phyloP scores from a whole-genome alignment of 2,329 filamentous ascomycete species.

The Fusarium domesticum region DNA sequence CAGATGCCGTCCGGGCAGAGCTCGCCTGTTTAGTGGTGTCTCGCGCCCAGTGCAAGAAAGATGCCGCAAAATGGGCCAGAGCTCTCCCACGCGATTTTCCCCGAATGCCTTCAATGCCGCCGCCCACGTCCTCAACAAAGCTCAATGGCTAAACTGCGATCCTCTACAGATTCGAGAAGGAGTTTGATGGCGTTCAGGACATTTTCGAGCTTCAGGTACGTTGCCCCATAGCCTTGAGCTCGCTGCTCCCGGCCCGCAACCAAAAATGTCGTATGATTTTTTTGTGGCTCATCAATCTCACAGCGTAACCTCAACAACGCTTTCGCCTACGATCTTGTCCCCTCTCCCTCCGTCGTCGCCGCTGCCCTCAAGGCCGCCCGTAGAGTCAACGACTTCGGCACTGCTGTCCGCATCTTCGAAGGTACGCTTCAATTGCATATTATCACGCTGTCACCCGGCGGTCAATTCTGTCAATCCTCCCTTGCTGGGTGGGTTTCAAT shows the following conservation, averaged over 20 bases:
- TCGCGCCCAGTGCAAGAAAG: constrained; percentile 21
- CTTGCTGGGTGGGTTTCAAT: constrained; percentile 9
- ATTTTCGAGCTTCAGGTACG: constrained; percentile 98
- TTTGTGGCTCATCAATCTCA: constrained; percentile 25
- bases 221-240: constrained; percentile 22
- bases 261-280: constrained; percentile 33
- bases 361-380: constrained; percentile 91
- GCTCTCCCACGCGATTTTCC: constrained; percentile 27
- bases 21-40: constrained; percentile 7
- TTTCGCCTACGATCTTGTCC: constrained; percentile 99
- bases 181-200: constrained; percentile 96
- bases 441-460: constrained; percentile 6
- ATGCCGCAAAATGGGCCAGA: constrained; percentile 27
- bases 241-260: constrained; percentile 19
- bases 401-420: constrained; percentile 97
- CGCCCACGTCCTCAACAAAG: constrained; percentile 14
- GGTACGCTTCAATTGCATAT: constrained; percentile 55
- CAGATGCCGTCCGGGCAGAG: no score
- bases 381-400: constrained; percentile 97
- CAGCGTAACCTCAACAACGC: constrained; percentile 97
- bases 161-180: constrained; percentile 86
- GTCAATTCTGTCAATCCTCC: constrained; percentile 1
- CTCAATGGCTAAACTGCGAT: constrained; percentile 31
- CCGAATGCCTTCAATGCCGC: constrained; percentile 28
- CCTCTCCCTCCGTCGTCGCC: constrained; percentile 83